These are phyloP conservation scores for Gonium pectorale DNA, from an alignment of 139 green algal species.

Conservation along the genomic window DNA sequence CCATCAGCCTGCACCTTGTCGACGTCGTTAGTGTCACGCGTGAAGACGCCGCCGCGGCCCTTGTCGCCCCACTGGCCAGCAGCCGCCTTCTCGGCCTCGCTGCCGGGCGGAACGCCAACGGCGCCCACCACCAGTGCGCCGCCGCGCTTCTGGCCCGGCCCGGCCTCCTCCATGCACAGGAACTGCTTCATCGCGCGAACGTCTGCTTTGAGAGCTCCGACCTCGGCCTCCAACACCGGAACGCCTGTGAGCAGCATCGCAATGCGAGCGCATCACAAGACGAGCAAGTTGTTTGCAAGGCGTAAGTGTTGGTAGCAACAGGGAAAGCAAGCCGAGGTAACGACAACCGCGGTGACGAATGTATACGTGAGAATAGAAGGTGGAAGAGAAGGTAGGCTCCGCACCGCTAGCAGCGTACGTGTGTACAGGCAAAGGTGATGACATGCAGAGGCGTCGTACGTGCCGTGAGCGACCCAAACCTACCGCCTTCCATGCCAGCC, in stretches of 20 bases:
- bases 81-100: not conserved
- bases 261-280: no score
- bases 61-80: constrained; percentile 6
- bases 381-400: no score
- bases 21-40: not conserved
- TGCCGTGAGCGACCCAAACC: no score
- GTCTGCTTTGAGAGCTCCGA: not conserved
- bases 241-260: no score
- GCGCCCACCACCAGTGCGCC: not conserved
- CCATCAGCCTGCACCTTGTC: not conserved
- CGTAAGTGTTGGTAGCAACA: no score
- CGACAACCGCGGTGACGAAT: no score
- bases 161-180: not conserved
- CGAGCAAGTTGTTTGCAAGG: no score
- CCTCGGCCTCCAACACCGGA: constrained; percentile 9
- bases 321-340: no score
- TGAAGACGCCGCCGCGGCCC: not conserved
- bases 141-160: not conserved
- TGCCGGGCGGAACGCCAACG: not conserved
- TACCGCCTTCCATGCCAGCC: constrained; percentile 4
- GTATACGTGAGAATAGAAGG: no score
- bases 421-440: no score
- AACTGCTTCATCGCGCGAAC: constrained; percentile 17
- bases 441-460: no score
- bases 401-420: no score